Evolutionary conservation across 2,329 filamentous ascomycete species (phyloP).

Genomic region (Verruconis gallopava): DNA sequence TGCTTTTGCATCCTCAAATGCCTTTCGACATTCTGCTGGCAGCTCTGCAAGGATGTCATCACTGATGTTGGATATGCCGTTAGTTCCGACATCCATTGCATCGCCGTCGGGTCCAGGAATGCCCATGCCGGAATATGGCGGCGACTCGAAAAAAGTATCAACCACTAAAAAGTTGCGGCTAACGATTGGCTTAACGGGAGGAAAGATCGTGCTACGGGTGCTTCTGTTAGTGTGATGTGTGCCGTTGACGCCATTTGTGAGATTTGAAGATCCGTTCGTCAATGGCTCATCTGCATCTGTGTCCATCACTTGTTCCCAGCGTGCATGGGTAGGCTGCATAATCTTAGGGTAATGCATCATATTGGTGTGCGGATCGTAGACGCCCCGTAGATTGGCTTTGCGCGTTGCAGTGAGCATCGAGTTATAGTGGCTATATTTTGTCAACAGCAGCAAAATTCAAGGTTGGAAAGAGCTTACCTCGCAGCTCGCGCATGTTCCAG

Average conservation of each 20-base stretch:
- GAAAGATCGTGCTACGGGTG: slow-evolving; percentile 31
- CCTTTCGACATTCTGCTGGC: slow-evolving; percentile 55
- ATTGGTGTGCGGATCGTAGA: slow-evolving; percentile 94
- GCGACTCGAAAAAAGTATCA: slow-evolving; percentile 47
- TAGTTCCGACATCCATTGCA: slow-evolving; percentile 33
- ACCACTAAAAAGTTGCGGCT: slow-evolving; percentile 50
- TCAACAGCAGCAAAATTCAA: slow-evolving; percentile 14
- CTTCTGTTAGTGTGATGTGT: slow-evolving; percentile 7
- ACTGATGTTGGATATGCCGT: slow-evolving; percentile 50
- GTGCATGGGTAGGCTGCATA: slow-evolving; percentile 81
- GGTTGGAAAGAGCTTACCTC: slow-evolving; percentile 40
- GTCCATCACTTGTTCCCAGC: slow-evolving; percentile 57
- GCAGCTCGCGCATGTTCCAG: slow-evolving; percentile 85
- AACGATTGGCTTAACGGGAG: slow-evolving; percentile 42
- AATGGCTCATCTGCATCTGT: slow-evolving; percentile 13
- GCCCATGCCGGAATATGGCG: slow-evolving; percentile 44
- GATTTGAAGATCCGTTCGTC: slow-evolving; percentile 17
- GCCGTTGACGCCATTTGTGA: slow-evolving; percentile 21
- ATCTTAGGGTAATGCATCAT: slow-evolving; percentile 72
- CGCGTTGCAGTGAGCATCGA: slow-evolving; percentile 56
- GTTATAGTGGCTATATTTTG: slow-evolving; percentile 61
- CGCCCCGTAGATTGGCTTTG: slow-evolving; percentile 55
- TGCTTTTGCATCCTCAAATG: slow-evolving; percentile 54
- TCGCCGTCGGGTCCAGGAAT: slow-evolving; percentile 46
- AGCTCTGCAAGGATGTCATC: slow-evolving; percentile 54